Conservation (phyloP, 1,284 basidiomycete genomes). For the Xerocomus nothofagi region DNA sequence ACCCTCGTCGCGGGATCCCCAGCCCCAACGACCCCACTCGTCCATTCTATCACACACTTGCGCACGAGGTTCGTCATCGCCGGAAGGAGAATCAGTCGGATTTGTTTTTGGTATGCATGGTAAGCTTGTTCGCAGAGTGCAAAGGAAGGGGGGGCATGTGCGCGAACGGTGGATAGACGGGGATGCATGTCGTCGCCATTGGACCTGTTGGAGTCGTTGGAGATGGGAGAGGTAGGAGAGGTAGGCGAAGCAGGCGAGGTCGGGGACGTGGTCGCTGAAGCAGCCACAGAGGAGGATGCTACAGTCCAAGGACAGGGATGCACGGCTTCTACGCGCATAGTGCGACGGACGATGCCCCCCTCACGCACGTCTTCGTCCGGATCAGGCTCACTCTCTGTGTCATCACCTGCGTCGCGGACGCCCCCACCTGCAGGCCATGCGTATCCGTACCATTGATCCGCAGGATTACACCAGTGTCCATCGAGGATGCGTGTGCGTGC, state of each 20-base stretch:
- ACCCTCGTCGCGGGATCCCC: conserved; percentile 46
- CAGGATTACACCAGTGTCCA: conserved; percentile 71
- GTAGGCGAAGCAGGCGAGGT: conserved; percentile 17
- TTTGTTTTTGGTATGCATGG: conserved; percentile 52
- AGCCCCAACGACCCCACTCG: conserved; percentile 28
- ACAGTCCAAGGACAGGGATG: conserved; percentile 70
- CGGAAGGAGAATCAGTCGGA: conserved; percentile 57
- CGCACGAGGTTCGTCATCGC: conserved; percentile 68
- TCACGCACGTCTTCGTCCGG: conserved; percentile 25
- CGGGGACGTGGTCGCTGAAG: conserved; percentile 13
- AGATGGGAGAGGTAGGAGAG: conserved; percentile 18
- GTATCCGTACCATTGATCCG: conserved; percentile 60
- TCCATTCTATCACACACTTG: conserved; percentile 60
- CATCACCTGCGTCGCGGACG: conserved; percentile 33
- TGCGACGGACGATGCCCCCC: conserved; percentile 30
- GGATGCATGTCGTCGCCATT: conserved; percentile 48
- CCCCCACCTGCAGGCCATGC: conserved; percentile 39
- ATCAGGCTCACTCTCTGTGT: conserved; percentile 33
- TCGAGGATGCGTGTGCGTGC: conserved; percentile 68
- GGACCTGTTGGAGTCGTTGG: conserved; percentile 9
- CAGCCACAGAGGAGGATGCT: conserved; percentile 13
- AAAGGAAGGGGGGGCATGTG: conserved; percentile 54
- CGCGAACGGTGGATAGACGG: conserved; percentile 41
- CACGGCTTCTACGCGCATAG: conserved; percentile 45
- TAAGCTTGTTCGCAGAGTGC: conserved; percentile 59